Evolutionary conservation across 192 early-diverging fungal genomes (phyloP), one percentile per base, ranked within the genome.

Genomic region (Coemansia sp.): DNA sequence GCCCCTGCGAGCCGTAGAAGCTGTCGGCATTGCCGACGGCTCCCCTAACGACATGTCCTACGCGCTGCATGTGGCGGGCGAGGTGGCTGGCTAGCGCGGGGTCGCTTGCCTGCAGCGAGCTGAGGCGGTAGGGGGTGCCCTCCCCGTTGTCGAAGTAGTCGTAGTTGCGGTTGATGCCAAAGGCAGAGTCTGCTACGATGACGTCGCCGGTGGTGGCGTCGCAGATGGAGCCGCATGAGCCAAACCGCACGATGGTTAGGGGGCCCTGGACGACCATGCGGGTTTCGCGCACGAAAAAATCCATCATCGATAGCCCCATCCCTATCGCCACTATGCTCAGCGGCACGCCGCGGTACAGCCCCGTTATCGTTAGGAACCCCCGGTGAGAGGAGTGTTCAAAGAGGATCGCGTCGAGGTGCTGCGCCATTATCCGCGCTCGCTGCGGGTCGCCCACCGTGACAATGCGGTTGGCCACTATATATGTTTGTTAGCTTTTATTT

Each of bases 281-380:
- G 24, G 86, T 84, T 75, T 98, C 95, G 24, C 95, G 87, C 17
- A 97, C 87, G 67, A 97, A 90, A 64, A 97, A 93, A 74, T 97
- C 95, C 88, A 93, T 93, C 89, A 94, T 94, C 3, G 90, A 77
- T 17, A 86, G 73, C 17, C 95, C 95, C 89, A 90, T 92, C 8
- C 88, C 88, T 51, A 97, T 96, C 19, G 95, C 93, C 40, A 96
- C 85, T 45, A 97, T 92, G 33, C 87, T 86, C 5, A 97, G 85
- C 13, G 92, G 92, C 2, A 90, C 77, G 14, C 86, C 83, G 40
- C 87, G 80, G 84, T 92, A 96, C 2, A 86, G 69, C 41, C 93
- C 93, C 17, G 95, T 97, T 64, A 95, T 91, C 27, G 93, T 95
- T 27, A 91, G 62, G 68, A 95, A 95, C 4, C 92, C 92, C 36